These are phyloP conservation scores for Asterophora lycoperdoides DNA, from an alignment of 768 basidiomycete species.

Conservation along the genomic window DNA sequence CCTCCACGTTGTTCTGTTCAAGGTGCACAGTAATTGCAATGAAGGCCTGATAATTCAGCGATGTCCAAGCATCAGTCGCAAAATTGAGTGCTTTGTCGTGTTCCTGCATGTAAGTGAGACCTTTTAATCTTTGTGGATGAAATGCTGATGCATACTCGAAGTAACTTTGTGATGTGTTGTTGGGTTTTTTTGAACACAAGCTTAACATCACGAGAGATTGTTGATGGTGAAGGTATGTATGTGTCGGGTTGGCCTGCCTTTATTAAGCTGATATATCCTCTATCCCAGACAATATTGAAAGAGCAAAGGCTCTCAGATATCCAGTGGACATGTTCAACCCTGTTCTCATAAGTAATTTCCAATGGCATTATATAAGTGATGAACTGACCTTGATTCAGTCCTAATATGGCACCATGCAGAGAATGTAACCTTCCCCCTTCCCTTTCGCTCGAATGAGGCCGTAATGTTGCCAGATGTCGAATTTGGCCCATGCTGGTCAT, in stretches of 20 bases:
- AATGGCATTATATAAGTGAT: not conserved
- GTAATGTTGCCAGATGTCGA: not conserved
- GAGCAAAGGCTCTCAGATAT: conserved; percentile 26
- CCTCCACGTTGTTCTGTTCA: conserved; percentile 35
- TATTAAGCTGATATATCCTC: conserved; percentile 27
- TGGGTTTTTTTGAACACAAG: conserved; percentile 21
- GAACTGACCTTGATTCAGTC: not conserved
- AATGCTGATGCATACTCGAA: conserved; percentile 15
- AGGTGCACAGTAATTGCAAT: too few relatives aligned
- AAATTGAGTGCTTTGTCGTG: too few relatives aligned
- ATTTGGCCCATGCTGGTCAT: too few relatives aligned
- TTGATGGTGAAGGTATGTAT: conserved; percentile 28
- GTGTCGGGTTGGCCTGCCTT: conserved; percentile 26
- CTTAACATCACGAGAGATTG: conserved; percentile 29
- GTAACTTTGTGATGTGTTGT: conserved; percentile 21
- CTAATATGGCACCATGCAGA: too few relatives aligned
- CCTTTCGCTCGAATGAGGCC: too few relatives aligned
- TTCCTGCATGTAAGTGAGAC: too few relatives aligned
- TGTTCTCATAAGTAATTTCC: not conserved
- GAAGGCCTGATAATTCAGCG: too few relatives aligned
- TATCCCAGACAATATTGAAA: conserved; percentile 32
- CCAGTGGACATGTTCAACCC: not conserved
- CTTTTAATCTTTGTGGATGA: not conserved
- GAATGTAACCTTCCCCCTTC: too few relatives aligned
- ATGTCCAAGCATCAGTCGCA: too few relatives aligned